These are phyloP conservation scores for Xerocomellus intermedius DNA, from an alignment of 768 basidiomycete species.

Conservation along the genomic window DNA sequence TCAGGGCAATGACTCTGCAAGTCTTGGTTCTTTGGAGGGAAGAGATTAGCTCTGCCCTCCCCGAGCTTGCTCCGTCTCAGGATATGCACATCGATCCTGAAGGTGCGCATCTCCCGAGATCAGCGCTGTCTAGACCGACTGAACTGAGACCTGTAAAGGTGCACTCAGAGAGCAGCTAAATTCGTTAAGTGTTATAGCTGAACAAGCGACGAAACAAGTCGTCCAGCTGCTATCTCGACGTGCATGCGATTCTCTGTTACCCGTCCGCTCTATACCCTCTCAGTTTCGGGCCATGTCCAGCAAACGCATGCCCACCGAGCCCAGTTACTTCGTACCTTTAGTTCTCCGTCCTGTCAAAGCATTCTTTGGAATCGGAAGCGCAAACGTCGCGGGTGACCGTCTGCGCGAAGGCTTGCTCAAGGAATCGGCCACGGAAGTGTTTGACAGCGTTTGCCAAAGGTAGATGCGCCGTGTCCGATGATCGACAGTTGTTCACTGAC, in stretches of 20 bases:
- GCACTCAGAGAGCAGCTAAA: conserved; percentile 55
- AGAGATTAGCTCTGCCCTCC: conserved; percentile 62
- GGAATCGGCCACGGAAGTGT: conserved; percentile 58
- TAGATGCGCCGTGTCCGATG: conserved; percentile 24
- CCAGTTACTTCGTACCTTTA: conserved; percentile 82
- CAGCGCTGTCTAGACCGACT: background rate
- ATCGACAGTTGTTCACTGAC: background rate
- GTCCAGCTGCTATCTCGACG: conserved; percentile 69
- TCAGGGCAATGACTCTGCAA: conserved; percentile 54
- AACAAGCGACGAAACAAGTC: conserved; percentile 62
- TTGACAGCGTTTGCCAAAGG: conserved; percentile 69
- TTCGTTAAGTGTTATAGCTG: conserved; percentile 48
- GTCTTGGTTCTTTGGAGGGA: conserved; percentile 63
- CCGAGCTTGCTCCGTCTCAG: conserved; percentile 37
- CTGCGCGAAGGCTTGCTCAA: conserved; percentile 55
- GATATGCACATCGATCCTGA: conserved; percentile 40
- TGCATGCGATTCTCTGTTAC: conserved; percentile 81
- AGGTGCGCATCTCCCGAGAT: conserved; percentile 41
- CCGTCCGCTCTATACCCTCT: conserved; percentile 84
- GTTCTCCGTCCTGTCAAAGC: conserved; percentile 78
- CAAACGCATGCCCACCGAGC: conserved; percentile 67
- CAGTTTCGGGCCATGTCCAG: conserved; percentile 86
- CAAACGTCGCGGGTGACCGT: conserved; percentile 57
- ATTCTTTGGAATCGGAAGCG: conserved; percentile 63
- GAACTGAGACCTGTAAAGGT: conserved; percentile 36